A percentile compares a stretch with the other conserved stretches of the same genome.
Evolutionary conservation across 352 stramenopile species (phyloP).

Genomic region (Phytophthora cajani): DNA sequence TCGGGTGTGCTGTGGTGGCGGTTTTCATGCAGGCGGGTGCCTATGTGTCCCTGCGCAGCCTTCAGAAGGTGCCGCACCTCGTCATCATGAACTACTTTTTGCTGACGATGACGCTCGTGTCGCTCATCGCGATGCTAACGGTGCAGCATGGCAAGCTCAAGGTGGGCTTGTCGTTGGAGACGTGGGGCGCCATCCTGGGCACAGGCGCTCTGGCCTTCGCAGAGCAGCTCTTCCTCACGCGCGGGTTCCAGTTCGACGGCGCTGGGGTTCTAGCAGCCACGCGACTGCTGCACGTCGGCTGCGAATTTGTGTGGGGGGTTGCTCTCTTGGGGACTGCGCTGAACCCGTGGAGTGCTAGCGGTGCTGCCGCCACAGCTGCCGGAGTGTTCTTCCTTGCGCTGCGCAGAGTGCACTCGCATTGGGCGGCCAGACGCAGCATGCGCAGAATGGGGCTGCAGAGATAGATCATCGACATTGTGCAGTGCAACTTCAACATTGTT

Average conservation of each 20-base stretch:
- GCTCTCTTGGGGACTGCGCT: constrained; percentile 44
- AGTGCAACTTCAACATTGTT: constrained; percentile 16
- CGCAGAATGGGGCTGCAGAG: constrained; percentile 15
- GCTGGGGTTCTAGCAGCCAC: constrained; percentile 58
- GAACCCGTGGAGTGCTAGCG: constrained; percentile 52
- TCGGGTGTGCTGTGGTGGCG: constrained; percentile 39
- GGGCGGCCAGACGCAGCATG: constrained; percentile 35
- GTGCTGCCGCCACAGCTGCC: constrained; percentile 44
- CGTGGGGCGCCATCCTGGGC: constrained; percentile 41
- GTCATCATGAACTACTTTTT: constrained; percentile 75
- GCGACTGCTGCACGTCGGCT: constrained; percentile 58
- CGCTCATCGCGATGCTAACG: constrained; percentile 35
- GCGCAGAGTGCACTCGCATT: constrained; percentile 36
- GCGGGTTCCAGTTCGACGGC: constrained; percentile 69
- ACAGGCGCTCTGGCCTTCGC: constrained; percentile 52
- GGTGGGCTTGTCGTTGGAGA: constrained; percentile 20
- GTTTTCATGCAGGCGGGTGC: constrained; percentile 42
- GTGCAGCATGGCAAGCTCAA: constrained; percentile 45
- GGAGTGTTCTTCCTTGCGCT: constrained; percentile 36
- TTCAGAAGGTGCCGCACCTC: constrained; percentile 58
- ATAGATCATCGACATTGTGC: neutral
- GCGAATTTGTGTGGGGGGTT: constrained; percentile 61
- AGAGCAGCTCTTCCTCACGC: constrained; percentile 63
- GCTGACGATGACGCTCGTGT: constrained; percentile 48
- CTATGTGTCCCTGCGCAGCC: constrained; percentile 52